These are phyloP conservation scores for Sporothrix brasiliensis DNA, from an alignment of 2,329 filamentous ascomycete species.

Conservation along the genomic window DNA sequence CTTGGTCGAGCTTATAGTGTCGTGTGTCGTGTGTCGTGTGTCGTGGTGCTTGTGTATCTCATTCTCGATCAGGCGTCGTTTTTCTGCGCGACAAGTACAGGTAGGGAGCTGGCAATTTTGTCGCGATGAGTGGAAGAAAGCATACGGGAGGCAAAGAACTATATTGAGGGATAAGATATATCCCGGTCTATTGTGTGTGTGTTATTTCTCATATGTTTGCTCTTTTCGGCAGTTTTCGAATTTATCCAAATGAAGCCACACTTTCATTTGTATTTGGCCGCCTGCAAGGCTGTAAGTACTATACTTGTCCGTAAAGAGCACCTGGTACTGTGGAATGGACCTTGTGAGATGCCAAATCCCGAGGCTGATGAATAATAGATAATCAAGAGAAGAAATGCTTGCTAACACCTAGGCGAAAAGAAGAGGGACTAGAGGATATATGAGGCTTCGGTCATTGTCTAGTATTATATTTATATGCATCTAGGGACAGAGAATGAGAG, in stretches of 20 bases:
- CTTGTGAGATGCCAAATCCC: too few relatives aligned
- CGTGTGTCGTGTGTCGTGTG: too few relatives aligned
- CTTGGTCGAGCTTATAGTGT: background rate
- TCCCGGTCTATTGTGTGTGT: background rate
- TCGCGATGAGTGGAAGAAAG: too few relatives aligned
- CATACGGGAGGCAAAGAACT: background rate
- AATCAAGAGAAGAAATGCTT: background rate
- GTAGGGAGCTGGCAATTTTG: background rate
- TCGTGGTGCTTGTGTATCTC: background rate
- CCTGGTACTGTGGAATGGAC: background rate
- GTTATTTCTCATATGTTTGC: background rate
- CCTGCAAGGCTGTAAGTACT: background rate
- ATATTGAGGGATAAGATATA: background rate
- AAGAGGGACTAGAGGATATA: background rate
- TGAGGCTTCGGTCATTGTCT: background rate
- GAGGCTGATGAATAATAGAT: background rate
- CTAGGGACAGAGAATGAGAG: too few relatives aligned
- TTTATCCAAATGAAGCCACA: constrained; percentile 11
- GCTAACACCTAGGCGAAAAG: background rate
- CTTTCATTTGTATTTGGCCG: background rate
- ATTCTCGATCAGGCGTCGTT: background rate
- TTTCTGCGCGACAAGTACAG: background rate
- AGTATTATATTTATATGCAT: too few relatives aligned
- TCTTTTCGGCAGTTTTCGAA: constrained; percentile 8
- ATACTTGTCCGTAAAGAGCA: background rate